These are phyloP conservation scores for Saccharum spontaneum DNA, from an alignment of 176 grass and related monocot genomes.

Conservation along the genomic window DNA sequence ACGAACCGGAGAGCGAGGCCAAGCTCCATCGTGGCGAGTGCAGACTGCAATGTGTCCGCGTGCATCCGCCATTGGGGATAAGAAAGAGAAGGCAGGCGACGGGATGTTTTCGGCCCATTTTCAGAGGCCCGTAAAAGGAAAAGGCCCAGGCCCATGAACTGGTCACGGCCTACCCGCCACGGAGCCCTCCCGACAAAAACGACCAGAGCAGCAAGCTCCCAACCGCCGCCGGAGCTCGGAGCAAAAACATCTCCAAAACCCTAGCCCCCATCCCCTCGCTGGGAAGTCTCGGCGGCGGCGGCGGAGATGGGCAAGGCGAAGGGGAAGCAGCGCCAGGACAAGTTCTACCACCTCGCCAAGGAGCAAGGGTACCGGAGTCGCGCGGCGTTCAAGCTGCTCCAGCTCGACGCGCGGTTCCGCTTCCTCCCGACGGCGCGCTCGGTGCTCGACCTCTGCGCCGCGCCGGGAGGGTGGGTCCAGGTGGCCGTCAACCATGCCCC, in stretches of 20 bases:
- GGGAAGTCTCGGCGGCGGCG: slow-evolving; percentile 23
- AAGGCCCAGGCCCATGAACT: neutral
- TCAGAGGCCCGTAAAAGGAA: neutral
- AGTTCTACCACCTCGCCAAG: slow-evolving; percentile 89
- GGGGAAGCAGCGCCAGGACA: slow-evolving; percentile 88
- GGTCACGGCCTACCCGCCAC: neutral
- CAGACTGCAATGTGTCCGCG: neutral
- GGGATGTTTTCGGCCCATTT: neutral
- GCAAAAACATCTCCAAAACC: slow-evolving; percentile 48
- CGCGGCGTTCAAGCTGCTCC: slow-evolving; percentile 91
- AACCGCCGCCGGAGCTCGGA: slow-evolving; percentile 1
- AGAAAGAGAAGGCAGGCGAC: neutral
- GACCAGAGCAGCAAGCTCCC: neutral
- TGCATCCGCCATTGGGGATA: slow-evolving; percentile 14
- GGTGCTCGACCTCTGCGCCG: slow-evolving; percentile 92
- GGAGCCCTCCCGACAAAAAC: slow-evolving; percentile 11
- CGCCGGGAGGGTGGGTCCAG: slow-evolving; percentile 91
- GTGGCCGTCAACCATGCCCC: slow-evolving; percentile 78
- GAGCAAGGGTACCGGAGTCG: slow-evolving; percentile 90
- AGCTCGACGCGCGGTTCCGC: slow-evolving; percentile 81
- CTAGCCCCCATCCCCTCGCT: slow-evolving; percentile 14
- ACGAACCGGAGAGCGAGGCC: slow-evolving; percentile 46
- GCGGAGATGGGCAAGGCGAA: slow-evolving; percentile 92
- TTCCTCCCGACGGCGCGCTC: slow-evolving; percentile 82
- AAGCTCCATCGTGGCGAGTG: slow-evolving; percentile 45